Evolutionary conservation across 306 rosid genomes (phyloP), one percentile per base, ranked within the genome.

Genomic region (Oxytropis ochrocephala): DNA sequence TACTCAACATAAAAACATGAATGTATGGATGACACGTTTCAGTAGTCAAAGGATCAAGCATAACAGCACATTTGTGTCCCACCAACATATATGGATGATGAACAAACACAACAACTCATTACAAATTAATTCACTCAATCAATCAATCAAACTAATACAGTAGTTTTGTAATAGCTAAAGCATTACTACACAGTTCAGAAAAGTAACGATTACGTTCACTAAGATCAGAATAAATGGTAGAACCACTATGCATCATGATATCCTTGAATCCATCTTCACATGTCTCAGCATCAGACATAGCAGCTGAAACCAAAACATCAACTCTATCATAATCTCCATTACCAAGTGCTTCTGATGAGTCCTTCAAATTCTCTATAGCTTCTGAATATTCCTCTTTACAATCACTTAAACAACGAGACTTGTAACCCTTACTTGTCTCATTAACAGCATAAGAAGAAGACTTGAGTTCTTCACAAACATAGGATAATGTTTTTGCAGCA

Each of bases 251-350:
- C 51, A 6, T 29, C 56, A 43, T 11, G 14, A 24, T 24, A 24
- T 79, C 80, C 65, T 29, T 49, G 52, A 80, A 80, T 10, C 81
- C 81, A 64, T 80, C 75, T 32, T 75, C 75, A 33, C 84, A 80
- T 17, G 84, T 80, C 55, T 75, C 78, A 32, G 81, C 54, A 80
- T 80, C 80, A 9, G 84, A 70, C 78, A 80, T 75, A 8, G 80
- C 84, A 33, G 75, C 81, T 0, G 78, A 46, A 11, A 80, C 72
- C 60, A 80, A 57, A 1, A 38, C 13, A 14, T 65, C 67, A 7
- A 75, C 47, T 29, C 8, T 2, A n/a, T 58, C 75, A 51, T 58
- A 75, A 12, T 77, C 73, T 53, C 55, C 75, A 69, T 70, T 17
- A 2, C 7, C 57, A 64, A 80, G 72, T 56, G 78, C 70, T 24